Conservation (phyloP, 495 filamentous ascomycete species). For the Penicillium roqueforti region DNA sequence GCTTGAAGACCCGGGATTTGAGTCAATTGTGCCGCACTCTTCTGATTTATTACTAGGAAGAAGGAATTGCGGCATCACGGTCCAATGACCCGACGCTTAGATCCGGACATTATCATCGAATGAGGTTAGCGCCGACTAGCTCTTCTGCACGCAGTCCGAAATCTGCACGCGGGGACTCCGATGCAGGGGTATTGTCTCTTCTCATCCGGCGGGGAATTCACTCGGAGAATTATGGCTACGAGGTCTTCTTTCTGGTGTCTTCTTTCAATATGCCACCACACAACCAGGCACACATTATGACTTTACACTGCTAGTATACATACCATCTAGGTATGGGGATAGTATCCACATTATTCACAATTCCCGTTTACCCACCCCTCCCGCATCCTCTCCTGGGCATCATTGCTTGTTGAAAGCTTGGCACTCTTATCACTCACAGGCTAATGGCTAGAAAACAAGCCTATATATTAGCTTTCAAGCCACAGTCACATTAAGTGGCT, state of each 20-base stretch:
- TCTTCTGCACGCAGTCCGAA: neutral
- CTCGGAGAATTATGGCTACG: neutral
- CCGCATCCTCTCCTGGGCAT: neutral
- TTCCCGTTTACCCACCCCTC: neutral
- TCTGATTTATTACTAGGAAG: neutral
- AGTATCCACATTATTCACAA: neutral
- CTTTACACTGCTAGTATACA: neutral
- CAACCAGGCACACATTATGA: neutral
- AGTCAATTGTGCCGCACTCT: neutral
- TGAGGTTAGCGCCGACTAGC: neutral
- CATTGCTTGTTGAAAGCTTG: slow-evolving; percentile 5
- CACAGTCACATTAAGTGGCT: neutral
- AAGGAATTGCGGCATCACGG: neutral
- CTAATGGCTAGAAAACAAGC: neutral
- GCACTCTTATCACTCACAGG: slow-evolving; percentile 1
- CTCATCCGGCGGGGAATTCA: neutral
- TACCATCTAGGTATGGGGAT: neutral
- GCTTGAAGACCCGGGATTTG: neutral
- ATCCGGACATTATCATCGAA: neutral
- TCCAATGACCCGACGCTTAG: neutral
- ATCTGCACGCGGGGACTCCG: neutral
- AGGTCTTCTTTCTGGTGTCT: neutral
- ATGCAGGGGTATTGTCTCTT: neutral
- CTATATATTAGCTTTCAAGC: neutral
- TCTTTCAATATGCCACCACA: neutral